phyloP scores from a whole-genome alignment of 306 rosid species.

The Ceratonia siliqua region DNA sequence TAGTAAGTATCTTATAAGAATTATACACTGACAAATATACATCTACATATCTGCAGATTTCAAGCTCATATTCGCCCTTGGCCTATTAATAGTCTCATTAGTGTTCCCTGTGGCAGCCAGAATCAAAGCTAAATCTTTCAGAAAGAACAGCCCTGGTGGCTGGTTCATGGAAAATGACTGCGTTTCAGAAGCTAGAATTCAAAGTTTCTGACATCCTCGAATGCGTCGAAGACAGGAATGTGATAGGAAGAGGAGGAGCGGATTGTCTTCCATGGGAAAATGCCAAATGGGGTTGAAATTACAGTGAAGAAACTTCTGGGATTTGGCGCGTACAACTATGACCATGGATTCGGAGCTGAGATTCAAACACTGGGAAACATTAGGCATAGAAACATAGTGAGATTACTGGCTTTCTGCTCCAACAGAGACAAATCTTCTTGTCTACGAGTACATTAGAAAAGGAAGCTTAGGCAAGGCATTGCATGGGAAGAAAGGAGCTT shows the following conservation, averaged over 20 bases:
- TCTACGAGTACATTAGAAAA: conserved; percentile 67
- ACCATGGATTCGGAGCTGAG: conserved; percentile 87
- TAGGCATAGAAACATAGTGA: conserved; percentile 79
- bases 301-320: conserved; percentile 83
- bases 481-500: conserved; percentile 87
- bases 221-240: conserved; percentile 85
- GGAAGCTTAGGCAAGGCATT: conserved; percentile 74
- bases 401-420: conserved; percentile 84
- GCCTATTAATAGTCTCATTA: conserved; percentile 64
- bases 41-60: conserved; percentile 47
- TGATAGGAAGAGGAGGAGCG: conserved; percentile 94
- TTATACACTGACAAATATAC: no score
- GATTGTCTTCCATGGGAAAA: conserved; percentile 86
- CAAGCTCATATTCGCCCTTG: conserved; percentile 76
- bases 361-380: conserved; percentile 77
- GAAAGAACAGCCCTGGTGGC: conserved; percentile 44
- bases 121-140: conserved; percentile 63
- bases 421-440: conserved; percentile 70
- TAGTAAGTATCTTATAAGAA: no score
- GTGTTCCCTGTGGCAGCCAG: conserved; percentile 69
- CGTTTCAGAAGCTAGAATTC: conserved; percentile 76
- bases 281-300: conserved; percentile 77
- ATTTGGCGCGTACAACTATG: conserved; percentile 65
- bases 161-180: conserved; percentile 79
- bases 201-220: conserved; percentile 66